Evolutionary conservation across 1,284 basidiomycete species (phyloP).

Genomic region (Ustilago sp.): DNA sequence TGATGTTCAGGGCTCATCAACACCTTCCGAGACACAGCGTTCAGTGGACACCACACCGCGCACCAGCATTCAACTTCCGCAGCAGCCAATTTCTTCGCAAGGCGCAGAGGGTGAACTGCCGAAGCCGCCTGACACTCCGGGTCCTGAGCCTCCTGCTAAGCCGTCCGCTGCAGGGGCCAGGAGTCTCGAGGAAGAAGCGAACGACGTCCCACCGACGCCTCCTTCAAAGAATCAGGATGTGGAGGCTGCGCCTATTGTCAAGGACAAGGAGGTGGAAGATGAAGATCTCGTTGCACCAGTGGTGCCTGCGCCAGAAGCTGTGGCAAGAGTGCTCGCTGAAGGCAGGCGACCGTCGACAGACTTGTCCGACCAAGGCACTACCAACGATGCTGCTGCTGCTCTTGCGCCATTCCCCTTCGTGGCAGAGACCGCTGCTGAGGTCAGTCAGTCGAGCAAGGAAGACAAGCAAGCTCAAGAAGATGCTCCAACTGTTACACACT

Average conservation of each 20-base stretch:
- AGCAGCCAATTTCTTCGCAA: neutral
- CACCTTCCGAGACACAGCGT: conserved; percentile 12
- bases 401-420: neutral
- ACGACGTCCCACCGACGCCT: conserved; percentile 31
- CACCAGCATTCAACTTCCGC: conserved; percentile 34
- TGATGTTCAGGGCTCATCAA: conserved; percentile 20
- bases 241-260: neutral
- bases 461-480: neutral
- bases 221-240: conserved; percentile 30
- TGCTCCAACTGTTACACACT: neutral
- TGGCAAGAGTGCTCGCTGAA: conserved; percentile 24
- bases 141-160: conserved; percentile 11
- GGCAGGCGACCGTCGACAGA: conserved; percentile 9
- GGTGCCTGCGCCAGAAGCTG: conserved; percentile 30
- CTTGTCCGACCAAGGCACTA: neutral
- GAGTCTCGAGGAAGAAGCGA: conserved; percentile 37
- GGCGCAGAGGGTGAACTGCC: neutral
- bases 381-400: neutral
- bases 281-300: conserved; percentile 42
- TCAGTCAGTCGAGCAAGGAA: neutral
- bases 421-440: neutral
- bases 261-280: conserved; percentile 23
- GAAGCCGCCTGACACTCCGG: neutral
- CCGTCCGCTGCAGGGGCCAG: conserved; percentile 10
- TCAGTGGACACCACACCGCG: conserved; percentile 37